Evolutionary conservation across 495 filamentous ascomycete species (phyloP), one percentile per base, ranked within the genome.

Genomic region (Letharia columbiana): DNA sequence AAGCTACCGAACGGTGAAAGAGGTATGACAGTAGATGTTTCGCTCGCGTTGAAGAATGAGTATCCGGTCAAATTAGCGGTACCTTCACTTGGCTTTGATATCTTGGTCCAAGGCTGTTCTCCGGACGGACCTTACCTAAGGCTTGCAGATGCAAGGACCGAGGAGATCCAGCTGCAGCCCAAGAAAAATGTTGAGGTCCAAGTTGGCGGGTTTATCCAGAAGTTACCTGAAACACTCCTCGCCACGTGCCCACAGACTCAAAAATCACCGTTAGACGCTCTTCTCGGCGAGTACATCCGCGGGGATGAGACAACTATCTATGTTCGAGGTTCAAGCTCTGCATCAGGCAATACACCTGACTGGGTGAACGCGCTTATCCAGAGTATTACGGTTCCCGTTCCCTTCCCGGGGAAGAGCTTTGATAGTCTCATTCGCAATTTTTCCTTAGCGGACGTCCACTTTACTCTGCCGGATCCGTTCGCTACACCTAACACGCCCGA

Each of bases 351-450:
- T 23, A 89, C 89, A 0, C 93, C 94, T 3, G 77, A 77, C 37
- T 98, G 94, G 94, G 78, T 97, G 60, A 81, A 82, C 0, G 86
- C 92, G 61, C 79, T 98, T 28, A 79, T 97, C 28, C 86, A 84
- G 59, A 91, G 87, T 71, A 82, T 97, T 69, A 91, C 88, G 7
- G 81, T 98, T 11, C 93, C 92, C 4, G 78, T 96, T 47, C 86
- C 90, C 11, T 90, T 97, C 60, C 89, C 90, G 0, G 92, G 91
- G 23, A 84, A 87, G 64, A 84, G 84, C 4, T 83, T 97, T 69
- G 91, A 90, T 61, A 85, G 89, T 68, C 72, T 96, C 28, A 87
- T 98, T 73, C 87, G 86, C 65, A 92, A 91, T 63, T 96, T 98
- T 74, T 88, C 89, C 42, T 79, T 96, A 70, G 83, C 85, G 3